A percentile compares a stretch with the other conserved stretches of the same genome.
Evolutionary conservation across 129 eudicot genomes (phyloP).

Genomic region (Artemisia argyi): DNA sequence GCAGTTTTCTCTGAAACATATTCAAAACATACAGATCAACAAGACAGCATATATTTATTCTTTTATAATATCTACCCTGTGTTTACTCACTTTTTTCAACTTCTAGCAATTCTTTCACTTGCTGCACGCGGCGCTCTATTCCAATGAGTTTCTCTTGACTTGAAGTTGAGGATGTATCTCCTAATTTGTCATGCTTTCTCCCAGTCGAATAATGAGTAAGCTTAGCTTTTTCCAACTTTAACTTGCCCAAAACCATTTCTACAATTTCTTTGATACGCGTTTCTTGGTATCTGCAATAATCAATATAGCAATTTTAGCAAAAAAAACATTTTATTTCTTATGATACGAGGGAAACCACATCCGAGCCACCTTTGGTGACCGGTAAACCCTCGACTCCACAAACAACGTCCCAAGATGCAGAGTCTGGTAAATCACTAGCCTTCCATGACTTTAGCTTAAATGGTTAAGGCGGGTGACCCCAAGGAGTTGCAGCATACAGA

Average conservation of each 20-base stretch:
- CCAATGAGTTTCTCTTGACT: neutral
- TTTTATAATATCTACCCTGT: neutral
- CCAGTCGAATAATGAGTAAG: neutral
- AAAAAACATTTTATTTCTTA: too few relatives aligned
- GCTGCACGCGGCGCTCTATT: slow-evolving; percentile 11
- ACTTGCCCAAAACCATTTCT: slow-evolving; percentile 13
- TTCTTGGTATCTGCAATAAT: slow-evolving; percentile 11
- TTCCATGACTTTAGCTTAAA: too few relatives aligned
- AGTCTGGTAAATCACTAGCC: too few relatives aligned
- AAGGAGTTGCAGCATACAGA: too few relatives aligned
- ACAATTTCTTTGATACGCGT: slow-evolving; percentile 10
- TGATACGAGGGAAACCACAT: too few relatives aligned
- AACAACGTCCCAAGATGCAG: too few relatives aligned
- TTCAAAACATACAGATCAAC: neutral
- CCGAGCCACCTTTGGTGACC: too few relatives aligned
- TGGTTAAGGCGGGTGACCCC: too few relatives aligned
- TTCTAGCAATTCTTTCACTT: slow-evolving; percentile 17
- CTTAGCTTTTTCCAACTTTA: neutral
- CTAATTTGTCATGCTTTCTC: neutral
- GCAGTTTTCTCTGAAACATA: neutral
- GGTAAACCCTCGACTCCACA: too few relatives aligned
- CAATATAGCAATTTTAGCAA: neutral
- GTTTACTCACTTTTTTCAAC: neutral
- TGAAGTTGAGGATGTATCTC: neutral
- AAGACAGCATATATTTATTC: neutral